Evolutionary conservation across 1,284 basidiomycete genomes (phyloP).

Genomic region (Leccinum griseonigrum): DNA sequence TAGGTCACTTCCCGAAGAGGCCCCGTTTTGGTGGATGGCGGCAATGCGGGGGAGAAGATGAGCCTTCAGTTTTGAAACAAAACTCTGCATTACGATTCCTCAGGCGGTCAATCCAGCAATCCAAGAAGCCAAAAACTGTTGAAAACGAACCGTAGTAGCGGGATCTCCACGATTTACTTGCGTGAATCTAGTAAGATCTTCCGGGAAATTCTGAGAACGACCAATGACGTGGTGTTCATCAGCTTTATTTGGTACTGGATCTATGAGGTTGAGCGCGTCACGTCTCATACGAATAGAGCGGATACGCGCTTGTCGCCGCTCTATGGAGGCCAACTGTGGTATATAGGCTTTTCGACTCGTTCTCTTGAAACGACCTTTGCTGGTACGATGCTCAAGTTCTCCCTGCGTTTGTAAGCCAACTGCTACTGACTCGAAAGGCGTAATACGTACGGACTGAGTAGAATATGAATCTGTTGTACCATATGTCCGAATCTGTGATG

Average conservation of each 20-base stretch:
- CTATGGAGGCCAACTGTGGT: too few relatives aligned
- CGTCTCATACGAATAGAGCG: too few relatives aligned
- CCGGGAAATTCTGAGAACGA: conserved; percentile 8
- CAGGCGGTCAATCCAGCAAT: neutral
- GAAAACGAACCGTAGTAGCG: neutral
- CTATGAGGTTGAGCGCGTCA: neutral
- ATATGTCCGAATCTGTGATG: neutral
- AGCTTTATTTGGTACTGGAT: neutral
- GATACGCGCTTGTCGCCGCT: too few relatives aligned
- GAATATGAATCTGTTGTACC: neutral
- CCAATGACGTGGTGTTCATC: conserved; percentile 19
- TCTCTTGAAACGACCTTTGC: too few relatives aligned
- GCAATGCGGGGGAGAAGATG: neutral
- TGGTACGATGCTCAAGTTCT: too few relatives aligned
- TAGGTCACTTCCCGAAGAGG: neutral
- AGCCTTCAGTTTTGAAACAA: neutral
- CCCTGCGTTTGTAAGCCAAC: too few relatives aligned
- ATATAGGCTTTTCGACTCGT: too few relatives aligned
- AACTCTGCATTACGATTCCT: neutral
- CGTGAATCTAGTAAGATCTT: conserved; percentile 17
- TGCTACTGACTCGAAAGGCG: too few relatives aligned
- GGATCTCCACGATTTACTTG: neutral
- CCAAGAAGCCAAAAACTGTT: neutral
- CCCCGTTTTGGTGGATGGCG: neutral
- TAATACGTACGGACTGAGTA: too few relatives aligned